Evolutionary conservation across 202 grass and related monocot species (phyloP), one percentile per base, ranked within the genome.

Genomic region (Carex arenaria): DNA sequence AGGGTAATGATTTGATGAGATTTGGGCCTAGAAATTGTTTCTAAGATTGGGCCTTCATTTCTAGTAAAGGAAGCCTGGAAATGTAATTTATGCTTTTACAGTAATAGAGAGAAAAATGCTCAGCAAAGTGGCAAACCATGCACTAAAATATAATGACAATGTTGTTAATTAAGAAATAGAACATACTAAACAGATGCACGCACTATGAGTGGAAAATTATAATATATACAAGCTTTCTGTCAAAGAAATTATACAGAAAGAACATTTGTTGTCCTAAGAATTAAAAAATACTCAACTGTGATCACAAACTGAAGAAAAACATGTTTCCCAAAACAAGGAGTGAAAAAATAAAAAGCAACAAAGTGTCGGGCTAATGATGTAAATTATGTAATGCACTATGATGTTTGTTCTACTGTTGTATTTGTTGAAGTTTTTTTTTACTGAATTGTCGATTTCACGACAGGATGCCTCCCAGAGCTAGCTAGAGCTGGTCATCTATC

Each of bases 401-500:
- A 20, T 52, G n/a, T 54, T 67, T 66, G 63, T 82, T 56, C 62
- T 4, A 6, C 18, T 55, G 80, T 31, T 56, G 61, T 68, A 36
- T 28, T 18, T 68, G 57, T 82, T 30, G 62, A 63, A 31, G 40
- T n/a, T 64, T 4, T 68, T 82, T 82, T 68, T 22, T 38, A 34
- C 62, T 11, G 52, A n/a, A 45, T 72, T 22, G n/a, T 90, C 82
- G 42, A 67, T 74, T 83, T 94, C 95, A 11, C 85, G 86, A 36
- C 91, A 86, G 10, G 92, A 98, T 67, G 92, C 81, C 81, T 95
- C 95, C 95, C 95, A n/a, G n/a, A n/a, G n/a, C n/a, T n/a, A n/a
- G n/a, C n/a, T n/a, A 98, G 30, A 98, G 36, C 51, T 91, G 84
- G 10, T 92, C 89, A 68, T 95, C 95, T 45, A 98, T 93, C 23